Base-by-base conservation (phyloP, 2,329 filamentous ascomycete species). In the Leptosphaerulina australis region DNA sequence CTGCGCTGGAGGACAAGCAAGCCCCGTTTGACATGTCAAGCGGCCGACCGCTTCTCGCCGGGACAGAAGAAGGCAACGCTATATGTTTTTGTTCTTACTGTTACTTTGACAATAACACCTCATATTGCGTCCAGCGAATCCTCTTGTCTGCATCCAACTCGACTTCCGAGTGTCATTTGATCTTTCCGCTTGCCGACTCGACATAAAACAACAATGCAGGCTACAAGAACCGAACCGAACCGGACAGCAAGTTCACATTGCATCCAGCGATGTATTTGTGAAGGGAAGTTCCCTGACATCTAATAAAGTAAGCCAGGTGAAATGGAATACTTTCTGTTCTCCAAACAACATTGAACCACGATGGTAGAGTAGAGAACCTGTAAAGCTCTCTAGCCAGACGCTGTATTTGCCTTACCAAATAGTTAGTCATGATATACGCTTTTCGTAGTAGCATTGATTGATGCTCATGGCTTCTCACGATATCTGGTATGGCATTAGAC, bases 21-120 rank as follows among this genome's bases (percentile, higher is more conserved):
- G 66, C 24, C 64, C 63, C 21, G 62, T 69, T 12, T 69, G 56
- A 50, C 10, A 15, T 26, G 29, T 14, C 3, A 11, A 24, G 5
- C 5, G 17, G n/a, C 15, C 17, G 6, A 18, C 17, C 24, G 14
- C 15, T 28, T 11, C 14, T 21, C 8, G 20, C 5, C 1, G n/a
- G 15, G n/a, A 11, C n/a, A 8, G 3, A 15, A 6, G 7, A 33
- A 37, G 14, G 24, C 25, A 37, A 5, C 9, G 1, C 9, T 5
- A 7, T 22, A 24, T 24, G 6, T 14, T 15, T 9, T 18, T 21
- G 11, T 39, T 34, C 28, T 5, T 11, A 11, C 8, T 18, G 7
- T 17, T 35, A 8, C 5, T 18, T 15, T 8, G 12, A 2, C 33
- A n/a, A 36, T n/a, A 22, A 26, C 14, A 18, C 14, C 17, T 8